Evolutionary conservation across 2,329 filamentous ascomycete species (phyloP), one percentile per base, ranked within the genome.

Genomic region (Metarhizium anisopliae): DNA sequence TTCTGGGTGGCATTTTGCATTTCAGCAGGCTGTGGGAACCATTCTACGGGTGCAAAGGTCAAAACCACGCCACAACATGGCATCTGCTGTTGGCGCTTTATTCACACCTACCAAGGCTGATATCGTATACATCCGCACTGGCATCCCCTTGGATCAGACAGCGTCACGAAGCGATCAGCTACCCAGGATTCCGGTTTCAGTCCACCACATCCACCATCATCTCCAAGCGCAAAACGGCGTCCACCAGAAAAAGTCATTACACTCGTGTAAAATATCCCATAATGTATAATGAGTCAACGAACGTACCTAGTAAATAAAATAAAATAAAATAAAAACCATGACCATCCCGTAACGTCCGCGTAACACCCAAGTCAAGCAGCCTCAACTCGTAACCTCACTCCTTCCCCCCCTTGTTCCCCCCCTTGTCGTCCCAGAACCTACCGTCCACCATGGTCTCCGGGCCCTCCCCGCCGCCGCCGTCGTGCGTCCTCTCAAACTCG

Each of bases 401-500:
- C 32, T 20, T n/a, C 2, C 42, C 4, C 43, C 25, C 14, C 43
- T 45, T 40, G 30, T 47, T 49, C 56, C 42, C 61, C 55, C 29
- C 11, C 18, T 25, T 32, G 35, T 50, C 1, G 0, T 53, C 70
- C 79, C 81, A 84, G 59, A 79, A 85, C 18, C 74, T 76, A 66
- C 78, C 77, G 57, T 81, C 70, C 2, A 84, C 80, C 68, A 78
- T 78, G 56, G 82, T 78, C 1, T 70, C 66, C 1, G 63, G 68
- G 0, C 76, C 76, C 3, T 60, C 49, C 6, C 68, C 61, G 0
- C 75, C 73, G 13, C 67, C 73, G 13, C 67, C 71, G 56, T 80
- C 81, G 61, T 84, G 77, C 59, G 76, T 77, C 61, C 74, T 64
- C 51, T 78, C 78, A 65, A 85, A 84, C 0, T 84, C 79, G 59